phyloP scores from a whole-genome alignment of 2,329 filamentous ascomycete species.

The Aspergillus brunneoviolaceus region DNA sequence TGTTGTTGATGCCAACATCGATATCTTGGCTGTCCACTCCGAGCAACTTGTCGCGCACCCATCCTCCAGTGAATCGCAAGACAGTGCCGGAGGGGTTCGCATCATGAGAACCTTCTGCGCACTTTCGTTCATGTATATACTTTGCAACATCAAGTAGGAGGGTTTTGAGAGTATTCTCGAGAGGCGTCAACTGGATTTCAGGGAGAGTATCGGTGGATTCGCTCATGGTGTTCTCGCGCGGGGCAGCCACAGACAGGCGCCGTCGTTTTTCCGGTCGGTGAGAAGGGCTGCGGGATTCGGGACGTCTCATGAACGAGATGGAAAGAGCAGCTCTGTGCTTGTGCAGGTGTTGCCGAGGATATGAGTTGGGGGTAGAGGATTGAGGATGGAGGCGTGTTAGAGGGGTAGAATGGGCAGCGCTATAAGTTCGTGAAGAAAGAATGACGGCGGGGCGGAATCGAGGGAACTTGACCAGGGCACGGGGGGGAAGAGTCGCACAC shows the following conservation, averaged over 20 bases:
- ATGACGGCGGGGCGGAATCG: not conserved
- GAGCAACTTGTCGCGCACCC: constrained; percentile 52
- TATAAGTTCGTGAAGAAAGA: not conserved
- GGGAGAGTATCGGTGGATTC: constrained; percentile 20
- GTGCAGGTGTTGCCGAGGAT: not conserved
- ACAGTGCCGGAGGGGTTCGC: constrained; percentile 31
- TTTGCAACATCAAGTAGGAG: constrained; percentile 79
- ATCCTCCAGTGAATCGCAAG: constrained; percentile 51
- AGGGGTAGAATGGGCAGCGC: not conserved
- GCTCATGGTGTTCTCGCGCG: constrained; percentile 29
- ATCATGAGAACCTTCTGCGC: constrained; percentile 43
- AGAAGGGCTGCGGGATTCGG: constrained; percentile 16
- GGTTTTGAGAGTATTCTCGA: constrained; percentile 70
- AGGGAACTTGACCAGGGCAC: not conserved
- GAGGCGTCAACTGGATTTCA: constrained; percentile 61
- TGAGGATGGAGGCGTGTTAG: not conserved
- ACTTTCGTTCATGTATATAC: constrained; percentile 52
- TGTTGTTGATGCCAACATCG: constrained; percentile 50
- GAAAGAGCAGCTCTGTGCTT: not conserved
- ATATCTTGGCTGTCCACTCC: constrained; percentile 50
- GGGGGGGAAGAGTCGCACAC: not conserved
- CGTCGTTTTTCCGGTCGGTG: constrained; percentile 34
- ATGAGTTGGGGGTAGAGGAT: constrained; percentile 2
- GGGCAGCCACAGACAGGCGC: constrained; percentile 27
- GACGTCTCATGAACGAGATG: constrained; percentile 29